Percentiles rank a stretch among this genome's conserved stretches.
phyloP scores from a whole-genome alignment of 108 stramenopile genomes.

The Schizochytrium sp. region DNA sequence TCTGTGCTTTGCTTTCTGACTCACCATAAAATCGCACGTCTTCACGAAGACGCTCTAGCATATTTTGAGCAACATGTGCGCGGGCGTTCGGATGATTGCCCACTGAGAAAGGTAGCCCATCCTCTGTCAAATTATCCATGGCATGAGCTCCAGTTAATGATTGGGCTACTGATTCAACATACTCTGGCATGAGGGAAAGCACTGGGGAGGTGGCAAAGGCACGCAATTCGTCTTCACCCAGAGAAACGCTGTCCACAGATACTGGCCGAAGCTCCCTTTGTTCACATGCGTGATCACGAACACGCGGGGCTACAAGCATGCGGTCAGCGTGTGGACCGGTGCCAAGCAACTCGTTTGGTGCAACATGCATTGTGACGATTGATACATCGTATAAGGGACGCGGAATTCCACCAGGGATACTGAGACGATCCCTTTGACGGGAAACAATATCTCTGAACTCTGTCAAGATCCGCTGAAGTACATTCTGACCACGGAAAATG shows the following conservation, averaged over 20 bases:
- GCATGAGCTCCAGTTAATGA: background rate
- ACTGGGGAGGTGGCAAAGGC: conserved; percentile 53
- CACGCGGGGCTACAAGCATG: conserved; percentile 49
- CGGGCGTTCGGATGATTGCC: conserved; percentile 56
- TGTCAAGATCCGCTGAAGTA: conserved; percentile 84
- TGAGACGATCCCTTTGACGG: background rate
- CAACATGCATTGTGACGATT: background rate
- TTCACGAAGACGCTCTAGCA: conserved; percentile 53
- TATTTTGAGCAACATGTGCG: conserved; percentile 34
- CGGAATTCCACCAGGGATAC: conserved; percentile 18
- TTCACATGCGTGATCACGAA: conserved; percentile 41
- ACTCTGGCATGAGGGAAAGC: conserved; percentile 26
- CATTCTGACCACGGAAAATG: conserved; percentile 92
- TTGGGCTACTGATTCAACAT: background rate
- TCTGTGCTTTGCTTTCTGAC: conserved; percentile 27
- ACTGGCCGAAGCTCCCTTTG: conserved; percentile 45
- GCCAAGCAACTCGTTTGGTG: conserved; percentile 9
- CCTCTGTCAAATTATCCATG: background rate
- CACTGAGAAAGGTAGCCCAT: conserved; percentile 37
- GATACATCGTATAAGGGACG: background rate
- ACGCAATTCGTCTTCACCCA: conserved; percentile 26
- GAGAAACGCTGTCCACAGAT: background rate
- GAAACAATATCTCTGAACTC: conserved; percentile 62
- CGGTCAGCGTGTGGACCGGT: conserved; percentile 22
- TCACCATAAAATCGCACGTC: conserved; percentile 27